phyloP scores from a whole-genome alignment of 2,329 filamentous ascomycete genomes.

The Arachnomyces sp. region DNA sequence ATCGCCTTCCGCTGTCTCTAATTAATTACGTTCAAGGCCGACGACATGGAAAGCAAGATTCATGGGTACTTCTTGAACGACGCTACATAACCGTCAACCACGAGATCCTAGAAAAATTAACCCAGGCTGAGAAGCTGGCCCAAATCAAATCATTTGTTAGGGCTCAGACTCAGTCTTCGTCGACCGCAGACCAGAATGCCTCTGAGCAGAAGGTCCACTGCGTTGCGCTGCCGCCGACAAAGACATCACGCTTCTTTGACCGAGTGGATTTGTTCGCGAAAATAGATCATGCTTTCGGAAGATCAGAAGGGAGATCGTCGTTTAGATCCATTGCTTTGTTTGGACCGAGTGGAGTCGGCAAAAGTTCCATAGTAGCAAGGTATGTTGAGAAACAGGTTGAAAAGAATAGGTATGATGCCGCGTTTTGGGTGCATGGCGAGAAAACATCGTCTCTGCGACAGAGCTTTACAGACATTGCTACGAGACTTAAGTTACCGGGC shows the following conservation, averaged over 20 bases:
- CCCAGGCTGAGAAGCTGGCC: slow-evolving; percentile 2
- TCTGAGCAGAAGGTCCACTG: background rate
- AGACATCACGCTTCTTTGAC: background rate
- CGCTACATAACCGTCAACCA: background rate
- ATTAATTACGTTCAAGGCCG: background rate
- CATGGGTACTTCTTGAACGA: background rate
- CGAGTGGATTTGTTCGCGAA: background rate
- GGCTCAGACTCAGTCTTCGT: no score
- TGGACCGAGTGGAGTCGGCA: background rate
- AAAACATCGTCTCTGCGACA: background rate
- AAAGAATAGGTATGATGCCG: no score
- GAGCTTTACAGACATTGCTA: background rate
- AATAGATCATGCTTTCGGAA: background rate
- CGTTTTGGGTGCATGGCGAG: no score
- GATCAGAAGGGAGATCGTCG: no score
- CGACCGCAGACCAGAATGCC: no score
- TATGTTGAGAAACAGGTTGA: background rate
- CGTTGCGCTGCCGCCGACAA: background rate
- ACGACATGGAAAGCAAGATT: background rate
- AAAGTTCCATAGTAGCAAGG: background rate
- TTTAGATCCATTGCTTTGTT: background rate
- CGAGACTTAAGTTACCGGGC: background rate
- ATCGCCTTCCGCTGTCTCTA: background rate
- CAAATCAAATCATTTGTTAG: no score
- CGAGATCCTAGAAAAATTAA: background rate